A percentile compares a stretch with the other conserved stretches of the same genome.
Conservation (phyloP, 208 protist species). For the Novymonas esmeraldas region DNA sequence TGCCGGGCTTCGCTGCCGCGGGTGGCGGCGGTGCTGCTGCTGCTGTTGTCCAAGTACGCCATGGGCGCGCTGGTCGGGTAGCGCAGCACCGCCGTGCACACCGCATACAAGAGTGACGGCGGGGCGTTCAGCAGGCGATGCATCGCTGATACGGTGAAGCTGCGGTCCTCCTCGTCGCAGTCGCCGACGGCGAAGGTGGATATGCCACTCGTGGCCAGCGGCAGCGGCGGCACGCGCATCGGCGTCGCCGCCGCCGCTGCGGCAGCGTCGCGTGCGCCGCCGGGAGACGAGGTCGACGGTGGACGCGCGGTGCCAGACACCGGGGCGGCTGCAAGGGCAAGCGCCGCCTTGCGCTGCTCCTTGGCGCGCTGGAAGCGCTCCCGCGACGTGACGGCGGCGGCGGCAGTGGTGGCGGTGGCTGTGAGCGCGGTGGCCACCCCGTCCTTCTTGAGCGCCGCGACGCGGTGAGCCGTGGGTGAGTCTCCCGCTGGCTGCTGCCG, state of each 20-base stretch:
- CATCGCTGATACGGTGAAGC: constrained; percentile 73
- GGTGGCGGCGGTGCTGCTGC: not conserved
- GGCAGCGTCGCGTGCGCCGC: not conserved
- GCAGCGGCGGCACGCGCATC: constrained; percentile 16
- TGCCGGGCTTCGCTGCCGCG: constrained; percentile 12
- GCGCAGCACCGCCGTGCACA: constrained; percentile 48
- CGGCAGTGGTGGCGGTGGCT: not conserved
- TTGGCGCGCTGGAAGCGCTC: constrained; percentile 66
- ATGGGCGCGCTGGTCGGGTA: constrained; percentile 68
- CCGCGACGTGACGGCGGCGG: constrained; percentile 34
- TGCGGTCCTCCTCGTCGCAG: constrained; percentile 65
- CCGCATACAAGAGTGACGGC: constrained; percentile 66
- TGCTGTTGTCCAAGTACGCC: constrained; percentile 45
- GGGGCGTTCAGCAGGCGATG: constrained; percentile 82
- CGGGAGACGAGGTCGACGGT: not conserved
- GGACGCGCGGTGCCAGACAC: constrained; percentile 7
- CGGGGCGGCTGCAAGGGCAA: constrained; percentile 34
- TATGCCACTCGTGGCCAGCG: constrained; percentile 57
- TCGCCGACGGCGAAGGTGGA: constrained; percentile 57
- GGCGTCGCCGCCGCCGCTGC: not conserved
- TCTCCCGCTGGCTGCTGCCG: not conserved
- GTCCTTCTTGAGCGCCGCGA: not conserved
- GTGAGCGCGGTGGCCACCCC: not conserved
- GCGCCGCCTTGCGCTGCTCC: constrained; percentile 60
- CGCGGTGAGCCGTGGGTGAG: not conserved